Percentiles rank a stretch among this genome's conserved stretches.
These are phyloP conservation scores for Didymella glomerata DNA, from an alignment of 2,329 filamentous ascomycete genomes.

Conservation along the genomic window DNA sequence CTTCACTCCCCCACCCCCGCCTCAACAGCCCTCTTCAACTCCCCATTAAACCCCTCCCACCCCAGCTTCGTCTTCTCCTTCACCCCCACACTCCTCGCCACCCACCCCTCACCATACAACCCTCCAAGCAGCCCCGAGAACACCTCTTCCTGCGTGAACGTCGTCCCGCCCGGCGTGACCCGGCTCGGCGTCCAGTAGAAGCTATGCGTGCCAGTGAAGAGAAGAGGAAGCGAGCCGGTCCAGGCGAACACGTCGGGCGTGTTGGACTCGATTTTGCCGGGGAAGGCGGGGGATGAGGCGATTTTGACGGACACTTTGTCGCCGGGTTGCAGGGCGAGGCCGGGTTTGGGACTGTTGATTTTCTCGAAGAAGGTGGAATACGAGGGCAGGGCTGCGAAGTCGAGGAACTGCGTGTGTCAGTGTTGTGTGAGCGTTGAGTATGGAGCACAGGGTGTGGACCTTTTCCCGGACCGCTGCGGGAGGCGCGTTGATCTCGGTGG, in stretches of 20 bases:
- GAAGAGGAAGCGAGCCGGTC: conserved; percentile 23
- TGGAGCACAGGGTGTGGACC: not conserved
- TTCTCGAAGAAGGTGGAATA: not conserved
- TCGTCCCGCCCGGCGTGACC: conserved; percentile 22
- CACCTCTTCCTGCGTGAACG: conserved; percentile 30
- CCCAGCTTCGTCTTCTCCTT: conserved; percentile 22
- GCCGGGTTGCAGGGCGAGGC: not conserved
- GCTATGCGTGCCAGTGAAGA: conserved; percentile 31
- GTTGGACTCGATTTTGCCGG: conserved; percentile 20
- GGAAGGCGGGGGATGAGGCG: not conserved
- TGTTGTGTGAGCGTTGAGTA: too few species aligned
- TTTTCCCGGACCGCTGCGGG: conserved; percentile 25
- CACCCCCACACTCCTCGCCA: conserved; percentile 17
- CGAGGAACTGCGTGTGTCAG: conserved; percentile 4
- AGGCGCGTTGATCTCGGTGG: conserved; percentile 30
- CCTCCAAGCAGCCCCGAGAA: conserved; percentile 30
- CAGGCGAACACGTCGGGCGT: conserved; percentile 23
- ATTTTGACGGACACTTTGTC: conserved; percentile 2
- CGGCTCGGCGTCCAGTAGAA: conserved; percentile 29
- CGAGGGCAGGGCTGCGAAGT: not conserved
- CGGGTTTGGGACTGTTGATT: not conserved
- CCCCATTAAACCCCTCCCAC: conserved; percentile 18
- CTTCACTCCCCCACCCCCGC: not conserved
- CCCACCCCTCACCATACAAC: conserved; percentile 1
- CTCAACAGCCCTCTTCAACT: conserved; percentile 13